phyloP scores from a whole-genome alignment of 192 early-diverging fungal genomes.

The Backusella sp. region DNA sequence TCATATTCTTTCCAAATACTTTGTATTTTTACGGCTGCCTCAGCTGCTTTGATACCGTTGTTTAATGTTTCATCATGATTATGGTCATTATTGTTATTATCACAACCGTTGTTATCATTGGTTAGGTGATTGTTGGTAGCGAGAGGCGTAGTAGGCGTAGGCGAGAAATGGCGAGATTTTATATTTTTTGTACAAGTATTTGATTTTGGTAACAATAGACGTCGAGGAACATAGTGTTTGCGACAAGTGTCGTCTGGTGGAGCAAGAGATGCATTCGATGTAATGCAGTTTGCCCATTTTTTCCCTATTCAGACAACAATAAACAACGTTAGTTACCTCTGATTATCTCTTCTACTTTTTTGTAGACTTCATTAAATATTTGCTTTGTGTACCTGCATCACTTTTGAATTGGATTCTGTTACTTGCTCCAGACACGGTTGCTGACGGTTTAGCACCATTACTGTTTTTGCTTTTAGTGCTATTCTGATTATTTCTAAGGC shows the following conservation, averaged over 20 bases:
- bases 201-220: not conserved
- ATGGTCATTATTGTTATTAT: not conserved
- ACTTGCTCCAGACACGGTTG: not conserved
- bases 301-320: not conserved
- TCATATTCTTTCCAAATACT: conserved; percentile 16
- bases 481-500: not conserved
- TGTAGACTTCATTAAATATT: not conserved
- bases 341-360: not conserved
- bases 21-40: conserved; percentile 8
- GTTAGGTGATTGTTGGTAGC: not conserved
- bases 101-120: not conserved
- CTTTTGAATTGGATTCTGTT: conserved; percentile 24
- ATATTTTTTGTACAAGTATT: not conserved
- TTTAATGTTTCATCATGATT: not conserved
- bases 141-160: not conserved
- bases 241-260: conserved; percentile 17
- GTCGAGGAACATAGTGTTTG: conserved; percentile 19
- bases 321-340: not conserved
- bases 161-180: not conserved
- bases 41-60: not conserved
- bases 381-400: conserved; percentile 17
- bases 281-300: conserved; percentile 16
- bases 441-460: not conserved
- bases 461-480: not conserved
- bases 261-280: conserved; percentile 8